Evolutionary conservation across 2,329 filamentous ascomycete genomes (phyloP).

Genomic region (Dactylellina haptotyla): DNA sequence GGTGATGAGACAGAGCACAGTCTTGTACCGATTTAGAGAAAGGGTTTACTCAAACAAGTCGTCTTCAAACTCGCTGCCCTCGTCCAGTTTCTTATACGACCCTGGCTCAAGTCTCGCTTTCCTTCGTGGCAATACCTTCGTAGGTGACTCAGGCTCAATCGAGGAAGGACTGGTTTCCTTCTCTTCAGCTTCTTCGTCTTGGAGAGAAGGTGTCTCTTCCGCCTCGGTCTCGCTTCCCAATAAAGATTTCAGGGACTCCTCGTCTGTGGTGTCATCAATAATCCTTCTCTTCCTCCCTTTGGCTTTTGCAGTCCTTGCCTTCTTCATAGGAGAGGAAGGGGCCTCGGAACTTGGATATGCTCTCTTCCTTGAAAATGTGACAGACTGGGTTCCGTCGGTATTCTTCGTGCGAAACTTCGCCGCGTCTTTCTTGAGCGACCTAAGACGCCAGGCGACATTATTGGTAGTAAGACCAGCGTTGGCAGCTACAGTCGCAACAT

Average conservation of each 20-base stretch:
- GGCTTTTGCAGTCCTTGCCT: neutral
- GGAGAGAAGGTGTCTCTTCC: slow-evolving; percentile 20
- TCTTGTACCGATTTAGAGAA: too few species aligned
- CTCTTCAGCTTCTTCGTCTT: neutral
- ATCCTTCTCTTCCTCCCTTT: slow-evolving; percentile 18
- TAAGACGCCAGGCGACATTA: slow-evolving; percentile 16
- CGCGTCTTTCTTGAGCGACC: slow-evolving; percentile 22
- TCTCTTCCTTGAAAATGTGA: slow-evolving; percentile 29
- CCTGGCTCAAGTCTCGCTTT: slow-evolving; percentile 32
- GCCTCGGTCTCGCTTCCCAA: slow-evolving; percentile 10
- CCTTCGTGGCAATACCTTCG: slow-evolving; percentile 24
- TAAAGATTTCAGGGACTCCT: slow-evolving; percentile 16
- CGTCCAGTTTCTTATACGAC: slow-evolving; percentile 20
- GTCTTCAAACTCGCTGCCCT: slow-evolving; percentile 10
- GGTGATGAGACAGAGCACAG: too few species aligned
- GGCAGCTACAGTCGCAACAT: slow-evolving; percentile 10
- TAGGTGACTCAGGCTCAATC: slow-evolving; percentile 29
- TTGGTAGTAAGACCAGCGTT: slow-evolving; percentile 10
- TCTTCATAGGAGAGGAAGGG: slow-evolving; percentile 20
- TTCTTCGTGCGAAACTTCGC: neutral
- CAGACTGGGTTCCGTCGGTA: neutral
- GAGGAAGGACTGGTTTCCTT: slow-evolving; percentile 16
- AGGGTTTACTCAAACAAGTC: slow-evolving; percentile 1
- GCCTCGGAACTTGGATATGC: neutral
- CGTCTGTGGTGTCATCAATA: slow-evolving; percentile 39